Evolutionary conservation across 768 basidiomycete species (phyloP).

Genomic region (Leccinum variicolor): DNA sequence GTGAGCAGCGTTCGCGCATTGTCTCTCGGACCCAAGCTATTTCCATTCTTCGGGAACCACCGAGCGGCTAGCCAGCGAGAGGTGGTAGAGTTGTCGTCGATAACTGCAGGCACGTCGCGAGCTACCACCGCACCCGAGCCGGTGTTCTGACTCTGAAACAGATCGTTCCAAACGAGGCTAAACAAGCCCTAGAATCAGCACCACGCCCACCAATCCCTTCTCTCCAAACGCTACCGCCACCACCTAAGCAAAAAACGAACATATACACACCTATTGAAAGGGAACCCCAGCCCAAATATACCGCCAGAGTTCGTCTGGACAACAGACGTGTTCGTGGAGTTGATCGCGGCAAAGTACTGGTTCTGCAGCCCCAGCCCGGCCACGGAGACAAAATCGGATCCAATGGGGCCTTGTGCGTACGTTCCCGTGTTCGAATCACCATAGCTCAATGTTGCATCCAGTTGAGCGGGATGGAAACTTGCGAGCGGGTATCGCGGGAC

Average conservation of each 20-base stretch:
- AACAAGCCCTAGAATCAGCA: neutral
- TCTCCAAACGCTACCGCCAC: neutral
- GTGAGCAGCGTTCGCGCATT: neutral
- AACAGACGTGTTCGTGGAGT: slow-evolving; percentile 65
- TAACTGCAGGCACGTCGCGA: neutral
- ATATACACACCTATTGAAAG: slow-evolving; percentile 56
- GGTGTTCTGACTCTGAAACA: slow-evolving; percentile 24
- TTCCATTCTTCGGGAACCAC: slow-evolving; percentile 18
- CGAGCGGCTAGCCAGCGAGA: slow-evolving; percentile 7
- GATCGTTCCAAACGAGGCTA: slow-evolving; percentile 46
- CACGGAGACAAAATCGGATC: slow-evolving; percentile 52
- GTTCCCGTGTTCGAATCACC: slow-evolving; percentile 74
- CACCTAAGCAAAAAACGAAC: neutral
- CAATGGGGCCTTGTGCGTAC: slow-evolving; percentile 61
- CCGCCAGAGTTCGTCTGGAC: slow-evolving; percentile 55
- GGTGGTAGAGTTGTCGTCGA: neutral
- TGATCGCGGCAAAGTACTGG: slow-evolving; percentile 66
- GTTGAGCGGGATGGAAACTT: slow-evolving; percentile 43
- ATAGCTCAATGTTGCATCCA: slow-evolving; percentile 53
- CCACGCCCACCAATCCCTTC: neutral
- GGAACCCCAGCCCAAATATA: slow-evolving; percentile 75
- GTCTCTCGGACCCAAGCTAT: neutral
- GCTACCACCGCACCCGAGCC: too few relatives aligned
- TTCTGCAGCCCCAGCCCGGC: slow-evolving; percentile 46
- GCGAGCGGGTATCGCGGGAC: slow-evolving; percentile 48